A percentile compares a stretch with the other conserved stretches of the same genome.
phyloP scores from a whole-genome alignment of 305 asterid species.

The Fraxinus platypoda region DNA sequence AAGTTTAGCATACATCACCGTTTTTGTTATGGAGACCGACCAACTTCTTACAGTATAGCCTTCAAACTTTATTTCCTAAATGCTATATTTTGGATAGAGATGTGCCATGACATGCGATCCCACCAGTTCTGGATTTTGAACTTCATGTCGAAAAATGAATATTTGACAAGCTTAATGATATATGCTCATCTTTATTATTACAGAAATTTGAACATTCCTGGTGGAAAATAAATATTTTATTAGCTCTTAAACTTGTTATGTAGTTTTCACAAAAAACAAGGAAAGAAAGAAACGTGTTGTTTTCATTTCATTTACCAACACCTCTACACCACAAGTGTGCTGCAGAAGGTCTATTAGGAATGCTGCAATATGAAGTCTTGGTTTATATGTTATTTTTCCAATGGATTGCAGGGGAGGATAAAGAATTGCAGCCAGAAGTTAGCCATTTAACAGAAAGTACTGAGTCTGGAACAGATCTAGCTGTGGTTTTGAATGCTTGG shows the following conservation, averaged over 20 bases:
- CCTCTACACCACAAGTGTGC: neutral
- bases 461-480: constrained; percentile 50
- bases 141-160: neutral
- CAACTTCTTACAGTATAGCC: neutral
- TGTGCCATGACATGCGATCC: neutral
- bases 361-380: neutral
- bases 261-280: neutral
- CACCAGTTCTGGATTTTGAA: neutral
- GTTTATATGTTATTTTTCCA: neutral
- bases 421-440: constrained; percentile 19
- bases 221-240: neutral
- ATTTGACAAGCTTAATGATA: neutral
- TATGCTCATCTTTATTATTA: neutral
- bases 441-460: constrained; percentile 32
- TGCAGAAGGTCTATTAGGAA: neutral
- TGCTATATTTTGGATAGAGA: neutral
- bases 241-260: neutral
- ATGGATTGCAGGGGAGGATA: constrained; percentile 41
- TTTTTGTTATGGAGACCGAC: neutral
- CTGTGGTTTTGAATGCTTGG: constrained; percentile 68
- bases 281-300: neutral
- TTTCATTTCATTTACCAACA: neutral
- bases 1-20: neutral
- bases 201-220: neutral
- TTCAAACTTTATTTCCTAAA: neutral